Evolutionary conservation across 495 filamentous ascomycete genomes (phyloP).

Genomic region (Aspergillus homomorphus): DNA sequence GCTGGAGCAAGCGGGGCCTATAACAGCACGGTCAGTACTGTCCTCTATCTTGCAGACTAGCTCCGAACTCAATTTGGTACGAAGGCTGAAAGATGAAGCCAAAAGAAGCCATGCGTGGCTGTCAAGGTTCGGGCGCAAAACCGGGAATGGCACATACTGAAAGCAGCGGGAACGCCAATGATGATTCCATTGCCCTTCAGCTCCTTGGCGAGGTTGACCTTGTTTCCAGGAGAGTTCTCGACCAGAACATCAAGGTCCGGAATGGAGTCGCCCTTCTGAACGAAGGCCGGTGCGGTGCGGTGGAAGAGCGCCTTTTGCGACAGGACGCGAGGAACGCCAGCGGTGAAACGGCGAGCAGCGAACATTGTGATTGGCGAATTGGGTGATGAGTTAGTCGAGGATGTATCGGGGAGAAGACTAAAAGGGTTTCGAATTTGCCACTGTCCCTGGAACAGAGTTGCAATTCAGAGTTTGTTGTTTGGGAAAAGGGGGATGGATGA

Average conservation of each 20-base stretch:
- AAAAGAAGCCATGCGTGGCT: not conserved
- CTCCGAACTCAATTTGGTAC: not conserved
- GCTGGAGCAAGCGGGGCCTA: slow-evolving; percentile 70
- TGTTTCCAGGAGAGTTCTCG: slow-evolving; percentile 67
- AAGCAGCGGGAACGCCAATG: slow-evolving; percentile 88
- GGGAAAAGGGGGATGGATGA: not conserved
- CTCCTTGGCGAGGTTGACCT: slow-evolving; percentile 78
- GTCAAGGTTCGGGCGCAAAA: not conserved
- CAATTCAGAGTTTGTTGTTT: not conserved
- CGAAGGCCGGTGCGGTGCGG: slow-evolving; percentile 52
- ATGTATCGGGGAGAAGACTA: not conserved
- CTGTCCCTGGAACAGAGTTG: not conserved
- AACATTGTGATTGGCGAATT: slow-evolving; percentile 33
- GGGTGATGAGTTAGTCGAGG: not conserved
- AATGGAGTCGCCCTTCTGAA: slow-evolving; percentile 59
- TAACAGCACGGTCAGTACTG: slow-evolving; percentile 6
- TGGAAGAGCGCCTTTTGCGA: slow-evolving; percentile 46
- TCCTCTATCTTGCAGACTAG: not conserved
- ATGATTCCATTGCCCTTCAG: slow-evolving; percentile 72
- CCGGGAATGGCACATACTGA: slow-evolving; percentile 51
- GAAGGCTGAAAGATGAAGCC: not conserved
- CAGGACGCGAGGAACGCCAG: slow-evolving; percentile 33
- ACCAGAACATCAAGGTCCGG: slow-evolving; percentile 60
- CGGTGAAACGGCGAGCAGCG: slow-evolving; percentile 40
- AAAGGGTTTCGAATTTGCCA: not conserved